Conservation (phyloP, 106 monocot species). For the Phalaenopsis aphrodite region DNA sequence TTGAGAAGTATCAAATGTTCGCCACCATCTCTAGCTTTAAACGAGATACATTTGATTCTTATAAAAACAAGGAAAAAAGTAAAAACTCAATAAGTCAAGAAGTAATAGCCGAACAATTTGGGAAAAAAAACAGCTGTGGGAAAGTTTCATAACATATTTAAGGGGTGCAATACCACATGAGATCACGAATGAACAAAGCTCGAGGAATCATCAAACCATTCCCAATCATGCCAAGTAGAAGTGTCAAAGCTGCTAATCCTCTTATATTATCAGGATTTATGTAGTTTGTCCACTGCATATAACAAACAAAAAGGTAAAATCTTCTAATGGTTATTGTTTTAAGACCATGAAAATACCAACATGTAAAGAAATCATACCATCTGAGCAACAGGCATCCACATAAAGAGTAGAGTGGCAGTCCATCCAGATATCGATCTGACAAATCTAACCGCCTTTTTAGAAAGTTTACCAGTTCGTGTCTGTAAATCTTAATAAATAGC, state of each 20-base stretch:
- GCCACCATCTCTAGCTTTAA: too few relatives aligned
- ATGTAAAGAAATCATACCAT: constrained; percentile 17
- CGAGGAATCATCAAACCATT: constrained; percentile 92
- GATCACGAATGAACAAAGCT: constrained; percentile 87
- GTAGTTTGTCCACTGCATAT: constrained; percentile 86
- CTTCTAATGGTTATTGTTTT: not conserved
- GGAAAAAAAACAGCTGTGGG: not conserved
- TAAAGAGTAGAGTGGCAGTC: constrained; percentile 54
- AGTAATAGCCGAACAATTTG: not conserved
- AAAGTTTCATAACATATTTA: constrained; percentile 6
- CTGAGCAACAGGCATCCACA: constrained; percentile 46
- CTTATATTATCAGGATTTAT: constrained; percentile 84
- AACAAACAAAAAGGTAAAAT: not conserved
- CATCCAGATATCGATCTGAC: constrained; percentile 46
- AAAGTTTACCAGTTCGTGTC: constrained; percentile 49
- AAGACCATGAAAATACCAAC: not conserved
- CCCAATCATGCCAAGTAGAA: constrained; percentile 88
- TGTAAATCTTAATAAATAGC: constrained; percentile 16
- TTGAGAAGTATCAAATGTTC: too few relatives aligned
- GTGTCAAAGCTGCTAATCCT: constrained; percentile 75
- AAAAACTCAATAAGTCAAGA: too few relatives aligned
- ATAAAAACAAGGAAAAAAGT: too few relatives aligned
- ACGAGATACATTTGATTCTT: too few relatives aligned
- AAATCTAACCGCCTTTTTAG: constrained; percentile 32
- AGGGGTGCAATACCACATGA: constrained; percentile 67